Percentiles rank a stretch among this genome's conserved stretches.
phyloP scores from a whole-genome alignment of 108 stramenopile species.

The Pseudonitzschia multiseries region DNA sequence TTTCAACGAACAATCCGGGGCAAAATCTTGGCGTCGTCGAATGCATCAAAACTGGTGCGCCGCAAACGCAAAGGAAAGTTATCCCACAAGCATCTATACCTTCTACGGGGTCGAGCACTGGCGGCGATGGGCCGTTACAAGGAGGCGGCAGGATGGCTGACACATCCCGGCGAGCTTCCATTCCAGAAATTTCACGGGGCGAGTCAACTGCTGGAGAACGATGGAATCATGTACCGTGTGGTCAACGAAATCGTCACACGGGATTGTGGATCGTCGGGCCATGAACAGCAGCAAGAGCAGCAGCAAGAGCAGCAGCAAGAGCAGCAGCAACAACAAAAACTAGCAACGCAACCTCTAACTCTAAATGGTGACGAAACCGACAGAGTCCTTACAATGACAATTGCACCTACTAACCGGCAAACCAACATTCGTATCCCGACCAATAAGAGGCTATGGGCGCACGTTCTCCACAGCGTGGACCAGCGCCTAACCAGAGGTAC shows the following conservation, averaged over 20 bases:
- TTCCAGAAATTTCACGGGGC: not conserved
- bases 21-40: not conserved
- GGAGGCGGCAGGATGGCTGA: not conserved
- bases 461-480: not conserved
- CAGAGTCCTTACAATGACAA: too few species aligned
- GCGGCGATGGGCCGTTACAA: constrained; percentile 6
- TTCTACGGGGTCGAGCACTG: not conserved
- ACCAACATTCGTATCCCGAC: not conserved
- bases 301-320: not conserved
- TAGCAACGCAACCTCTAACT: not conserved
- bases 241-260: not conserved
- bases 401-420: too few species aligned
- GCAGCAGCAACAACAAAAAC: not conserved
- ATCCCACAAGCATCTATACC: constrained; percentile 5
- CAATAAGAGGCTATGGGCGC: constrained; percentile 3
- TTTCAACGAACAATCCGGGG: not conserved
- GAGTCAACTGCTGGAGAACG: not conserved
- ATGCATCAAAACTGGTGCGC: not conserved
- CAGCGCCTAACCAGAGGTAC: not conserved
- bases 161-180: not conserved
- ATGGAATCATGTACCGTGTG: not conserved
- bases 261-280: not conserved
- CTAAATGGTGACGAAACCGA: too few species aligned
- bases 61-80: not conserved
- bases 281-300: not conserved